phyloP scores from a whole-genome alignment of 164 flowering plant genomes.

The Hamamelis virginiana region DNA sequence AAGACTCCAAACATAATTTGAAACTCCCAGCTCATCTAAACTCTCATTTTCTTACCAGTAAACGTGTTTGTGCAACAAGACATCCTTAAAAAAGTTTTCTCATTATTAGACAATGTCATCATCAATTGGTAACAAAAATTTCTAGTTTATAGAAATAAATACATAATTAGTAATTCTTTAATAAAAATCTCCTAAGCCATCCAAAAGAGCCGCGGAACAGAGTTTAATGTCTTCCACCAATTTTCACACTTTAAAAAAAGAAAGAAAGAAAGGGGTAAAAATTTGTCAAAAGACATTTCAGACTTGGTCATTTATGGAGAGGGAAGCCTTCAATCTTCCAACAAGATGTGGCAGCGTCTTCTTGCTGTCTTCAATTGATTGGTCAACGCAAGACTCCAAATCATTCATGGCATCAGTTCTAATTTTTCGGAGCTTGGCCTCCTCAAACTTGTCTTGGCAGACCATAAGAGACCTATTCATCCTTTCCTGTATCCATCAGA shows the following conservation, averaged over 20 bases:
- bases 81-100: no score
- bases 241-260: not conserved
- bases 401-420: slow-evolving; percentile 40
- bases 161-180: no score
- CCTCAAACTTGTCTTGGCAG: slow-evolving; percentile 89
- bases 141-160: no score
- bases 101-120: no score
- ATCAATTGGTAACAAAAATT: no score
- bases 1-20: no score
- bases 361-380: slow-evolving; percentile 61
- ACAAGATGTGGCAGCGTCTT: slow-evolving; percentile 67
- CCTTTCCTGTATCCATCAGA: slow-evolving; percentile 55
- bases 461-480: slow-evolving; percentile 82
- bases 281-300: not conserved
- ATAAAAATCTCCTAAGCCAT: not conserved
- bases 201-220: not conserved
- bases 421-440: slow-evolving; percentile 60
- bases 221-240: not conserved
- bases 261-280: not conserved
- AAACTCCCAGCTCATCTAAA: no score
- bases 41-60: no score
- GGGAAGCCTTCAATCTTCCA: slow-evolving; percentile 45
- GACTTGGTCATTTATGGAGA: slow-evolving; percentile 19
- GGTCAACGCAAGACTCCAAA: slow-evolving; percentile 80
- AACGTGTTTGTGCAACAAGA: no score